Base-by-base conservation (phyloP, 2,329 filamentous ascomycete species). In the Ceratocystis colombiana region DNA sequence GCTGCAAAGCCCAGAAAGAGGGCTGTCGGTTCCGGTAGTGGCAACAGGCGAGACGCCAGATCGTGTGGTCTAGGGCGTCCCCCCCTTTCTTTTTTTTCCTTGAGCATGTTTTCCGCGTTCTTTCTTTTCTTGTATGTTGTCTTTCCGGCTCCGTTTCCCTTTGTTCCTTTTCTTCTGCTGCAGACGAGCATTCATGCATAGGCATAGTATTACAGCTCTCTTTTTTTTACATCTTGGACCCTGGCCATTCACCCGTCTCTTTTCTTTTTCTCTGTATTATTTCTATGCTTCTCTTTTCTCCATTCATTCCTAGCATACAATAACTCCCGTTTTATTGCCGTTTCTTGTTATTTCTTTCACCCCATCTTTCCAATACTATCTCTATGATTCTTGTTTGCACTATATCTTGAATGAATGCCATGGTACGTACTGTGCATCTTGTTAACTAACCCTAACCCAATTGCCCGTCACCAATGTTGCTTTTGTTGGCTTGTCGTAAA, bases 1-100 rank as follows among this genome's bases (percentile, higher is more conserved):
- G 4, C 78, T 96, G 70, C 92, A 96, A 74, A 96, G 90, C 74
- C 94, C 94, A 0, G 92, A 96, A 71, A 83, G 94, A 45, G 92
- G 93, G 1, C 79, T 97, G 64, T 86, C 86, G 20, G 84, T 96
- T 50, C 88, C 94, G 1, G 83, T 99, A 67, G 89, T 99, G 71
- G 92, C 91, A 0, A 87, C 90, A 71, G 90, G 89, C 61, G 94
- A 97, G 79, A 80, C 81, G 62, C 81, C 88, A 0, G 90, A 95
- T 77, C 85, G 83, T 37, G 86, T 88, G 64, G 89, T 92, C 69
- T 93, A 80, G 70, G 20, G 59, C 17, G 17, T 8, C 17, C 48
- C 6, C 2, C 3, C 8, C 17, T 4, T 20, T 4, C 8, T 20
- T 2, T 20, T 48, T 48, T n/a, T 48, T 48, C 5, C 22, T 53